Evolutionary conservation across 345 rosid genomes (phyloP), one percentile per base, ranked within the genome.

Genomic region (Pugionium dolabratum): DNA sequence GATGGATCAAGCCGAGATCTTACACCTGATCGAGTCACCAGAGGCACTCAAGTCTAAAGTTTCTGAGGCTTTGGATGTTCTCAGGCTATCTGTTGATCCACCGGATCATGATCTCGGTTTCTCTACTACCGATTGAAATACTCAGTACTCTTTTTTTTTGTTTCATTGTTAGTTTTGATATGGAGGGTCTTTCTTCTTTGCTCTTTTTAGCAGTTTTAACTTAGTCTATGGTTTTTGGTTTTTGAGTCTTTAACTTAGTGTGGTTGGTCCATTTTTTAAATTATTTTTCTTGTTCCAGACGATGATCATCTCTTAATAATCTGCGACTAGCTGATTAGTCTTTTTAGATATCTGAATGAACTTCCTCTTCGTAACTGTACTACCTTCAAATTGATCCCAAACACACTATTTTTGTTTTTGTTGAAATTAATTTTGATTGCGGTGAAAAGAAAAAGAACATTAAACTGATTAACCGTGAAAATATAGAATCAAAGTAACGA

Each of bases 1-100:
- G 79, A 88, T 91, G 86, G 91, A 89, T 37, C 87, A 69, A 36
- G 78, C 85, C 0, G 97, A 91, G 82, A 85, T 86, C 9, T 70
- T 85, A 2, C 86, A 80, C 78, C 89, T 91, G 41, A 72, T 88
- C 0, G 91, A 86, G 69, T 82, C 97, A 45, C 88, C 84, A 0
- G 90, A 81, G 63, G 91, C 89, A 37, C 79, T 88, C 9, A 84
- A 68, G 77, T 77, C 73, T 26, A 91, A 87, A 77, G 89, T 88
- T 33, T 79, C 78, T 0, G 88, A 88, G 53, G 97, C 97, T 10
- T 57, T 86, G 76, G 82, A 79, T 51, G 90, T 86, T 30, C 86
- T 88, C 48, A 72, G 66, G 27, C 76, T 78, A 52, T 75, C 83
- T 48, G 66, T 43, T 9, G 54, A 59, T 30, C 11, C 67, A 0